A percentile compares a stretch with the other conserved stretches of the same genome.
Evolutionary conservation across 108 stramenopile species (phyloP).

Genomic region (Epithemia pelagica): DNA sequence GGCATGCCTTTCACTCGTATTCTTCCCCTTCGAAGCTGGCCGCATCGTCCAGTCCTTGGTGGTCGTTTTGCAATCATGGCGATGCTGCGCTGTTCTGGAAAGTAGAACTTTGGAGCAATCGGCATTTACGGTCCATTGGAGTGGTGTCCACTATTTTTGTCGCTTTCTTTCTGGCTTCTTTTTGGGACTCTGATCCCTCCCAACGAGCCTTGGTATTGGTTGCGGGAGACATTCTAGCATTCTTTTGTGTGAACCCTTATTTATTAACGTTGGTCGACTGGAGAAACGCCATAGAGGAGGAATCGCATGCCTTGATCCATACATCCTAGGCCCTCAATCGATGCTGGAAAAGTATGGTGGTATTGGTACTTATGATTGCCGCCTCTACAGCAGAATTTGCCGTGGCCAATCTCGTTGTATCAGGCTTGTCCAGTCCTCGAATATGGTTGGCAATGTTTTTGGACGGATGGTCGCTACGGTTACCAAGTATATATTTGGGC

Average conservation of each 20-base stretch:
- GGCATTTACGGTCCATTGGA: slow-evolving; percentile 25
- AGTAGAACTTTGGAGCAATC: slow-evolving; percentile 41
- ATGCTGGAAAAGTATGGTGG: slow-evolving; percentile 33
- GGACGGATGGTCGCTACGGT: slow-evolving; percentile 33
- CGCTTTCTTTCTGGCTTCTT: slow-evolving; percentile 36
- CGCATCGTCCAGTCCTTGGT: too few species aligned
- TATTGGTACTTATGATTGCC: slow-evolving; percentile 27
- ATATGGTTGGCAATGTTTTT: slow-evolving; percentile 50
- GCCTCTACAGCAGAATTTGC: slow-evolving; percentile 36
- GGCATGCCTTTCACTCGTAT: slow-evolving; percentile 33
- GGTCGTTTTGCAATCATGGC: background rate
- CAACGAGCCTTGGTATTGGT: slow-evolving; percentile 38
- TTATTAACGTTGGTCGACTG: slow-evolving; percentile 50
- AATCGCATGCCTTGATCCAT: slow-evolving; percentile 52
- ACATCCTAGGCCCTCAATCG: slow-evolving; percentile 49
- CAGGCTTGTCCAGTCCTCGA: slow-evolving; percentile 15
- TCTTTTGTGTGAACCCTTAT: slow-evolving; percentile 58
- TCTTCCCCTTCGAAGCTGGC: too few species aligned
- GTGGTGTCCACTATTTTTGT: slow-evolving; percentile 37
- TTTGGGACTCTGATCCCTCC: slow-evolving; percentile 41
- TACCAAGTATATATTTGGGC: slow-evolving; percentile 42
- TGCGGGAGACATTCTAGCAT: slow-evolving; percentile 41
- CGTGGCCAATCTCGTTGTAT: slow-evolving; percentile 19
- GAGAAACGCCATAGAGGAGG: slow-evolving; percentile 52
- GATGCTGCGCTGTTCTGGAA: slow-evolving; percentile 49